phyloP scores from a whole-genome alignment of 2,329 filamentous ascomycete genomes.

The Ceratocystis papillata region DNA sequence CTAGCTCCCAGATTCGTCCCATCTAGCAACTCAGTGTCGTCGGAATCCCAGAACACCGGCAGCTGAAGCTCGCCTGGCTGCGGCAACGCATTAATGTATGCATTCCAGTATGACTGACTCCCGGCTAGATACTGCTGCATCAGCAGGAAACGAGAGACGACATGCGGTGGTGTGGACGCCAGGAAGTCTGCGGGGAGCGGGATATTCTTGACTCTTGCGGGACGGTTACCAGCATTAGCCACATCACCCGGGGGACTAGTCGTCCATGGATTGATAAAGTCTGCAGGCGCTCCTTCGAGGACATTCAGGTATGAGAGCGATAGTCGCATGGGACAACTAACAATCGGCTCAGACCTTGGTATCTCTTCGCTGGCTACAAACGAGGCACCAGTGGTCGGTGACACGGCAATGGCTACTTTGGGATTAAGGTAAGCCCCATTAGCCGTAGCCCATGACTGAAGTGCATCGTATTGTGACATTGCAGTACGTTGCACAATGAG shows the following conservation, averaged over 20 bases:
- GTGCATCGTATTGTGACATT: conserved; percentile 25
- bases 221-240: conserved; percentile 11
- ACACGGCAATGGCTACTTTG: conserved; percentile 42
- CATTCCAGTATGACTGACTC: conserved; percentile 51
- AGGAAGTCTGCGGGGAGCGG: conserved; percentile 43
- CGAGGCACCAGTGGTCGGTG: conserved; percentile 43
- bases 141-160: conserved; percentile 57
- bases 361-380: conserved; percentile 39
- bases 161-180: conserved; percentile 42
- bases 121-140: conserved; percentile 55
- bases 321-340: conserved; percentile 42
- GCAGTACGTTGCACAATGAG: background rate
- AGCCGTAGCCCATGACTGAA: conserved; percentile 40
- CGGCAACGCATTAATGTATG: conserved; percentile 56
- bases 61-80: conserved; percentile 47
- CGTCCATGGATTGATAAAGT: conserved; percentile 24
- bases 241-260: background rate
- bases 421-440: conserved; percentile 42
- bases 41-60: conserved; percentile 52
- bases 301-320: conserved; percentile 51
- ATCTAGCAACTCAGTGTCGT: conserved; percentile 47
- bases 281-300: conserved; percentile 30
- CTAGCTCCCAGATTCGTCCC: conserved; percentile 45
- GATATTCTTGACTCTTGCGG: conserved; percentile 20
- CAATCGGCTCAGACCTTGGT: conserved; percentile 36